A percentile compares a stretch with the other conserved stretches of the same genome.
Conservation (phyloP, 768 basidiomycete genomes). For the Psilocybe cubensis region DNA sequence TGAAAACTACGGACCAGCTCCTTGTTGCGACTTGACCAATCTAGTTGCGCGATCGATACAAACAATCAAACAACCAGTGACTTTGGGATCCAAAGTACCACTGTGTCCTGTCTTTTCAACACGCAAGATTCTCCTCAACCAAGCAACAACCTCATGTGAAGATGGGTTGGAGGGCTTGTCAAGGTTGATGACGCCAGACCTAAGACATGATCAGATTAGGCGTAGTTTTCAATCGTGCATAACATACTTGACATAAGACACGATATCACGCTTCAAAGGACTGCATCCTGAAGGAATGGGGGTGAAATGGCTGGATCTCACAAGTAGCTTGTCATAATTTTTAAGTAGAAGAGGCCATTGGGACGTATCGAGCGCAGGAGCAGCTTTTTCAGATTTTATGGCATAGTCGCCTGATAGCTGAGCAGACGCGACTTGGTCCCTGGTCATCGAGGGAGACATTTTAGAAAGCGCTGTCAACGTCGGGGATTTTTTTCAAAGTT, state of each 20-base stretch:
- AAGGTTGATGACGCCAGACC: slow-evolving; percentile 97
- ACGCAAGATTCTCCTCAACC: slow-evolving; percentile 95
- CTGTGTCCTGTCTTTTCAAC: slow-evolving; percentile 99
- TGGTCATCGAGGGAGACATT: slow-evolving; percentile 57
- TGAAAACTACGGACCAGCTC: slow-evolving; percentile 68
- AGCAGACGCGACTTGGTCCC: slow-evolving; percentile 72
- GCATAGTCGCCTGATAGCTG: slow-evolving; percentile 77
- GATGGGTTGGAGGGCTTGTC: slow-evolving; percentile 99
- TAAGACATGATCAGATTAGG: slow-evolving; percentile 33
- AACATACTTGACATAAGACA: slow-evolving; percentile 86
- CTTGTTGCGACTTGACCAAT: slow-evolving; percentile 97
- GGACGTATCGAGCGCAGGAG: slow-evolving; percentile 89
- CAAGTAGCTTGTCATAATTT: slow-evolving; percentile 97
- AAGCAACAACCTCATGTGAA: slow-evolving; percentile 99
- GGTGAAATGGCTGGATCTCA: slow-evolving; percentile 96
- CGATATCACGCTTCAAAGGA: slow-evolving; percentile 94
- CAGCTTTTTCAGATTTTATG: slow-evolving; percentile 77
- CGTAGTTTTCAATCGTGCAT: background rate
- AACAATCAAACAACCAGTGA: slow-evolving; percentile 97
- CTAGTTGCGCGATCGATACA: slow-evolving; percentile 99
- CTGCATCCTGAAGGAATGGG: slow-evolving; percentile 94
- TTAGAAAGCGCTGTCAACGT: slow-evolving; percentile 14
- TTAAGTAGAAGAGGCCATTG: slow-evolving; percentile 98
- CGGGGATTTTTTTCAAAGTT: slow-evolving; percentile 11
- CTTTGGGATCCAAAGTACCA: slow-evolving; percentile 98